These are phyloP conservation scores for Pythium volutum DNA, from an alignment of 352 stramenopile genomes.

Conservation along the genomic window DNA sequence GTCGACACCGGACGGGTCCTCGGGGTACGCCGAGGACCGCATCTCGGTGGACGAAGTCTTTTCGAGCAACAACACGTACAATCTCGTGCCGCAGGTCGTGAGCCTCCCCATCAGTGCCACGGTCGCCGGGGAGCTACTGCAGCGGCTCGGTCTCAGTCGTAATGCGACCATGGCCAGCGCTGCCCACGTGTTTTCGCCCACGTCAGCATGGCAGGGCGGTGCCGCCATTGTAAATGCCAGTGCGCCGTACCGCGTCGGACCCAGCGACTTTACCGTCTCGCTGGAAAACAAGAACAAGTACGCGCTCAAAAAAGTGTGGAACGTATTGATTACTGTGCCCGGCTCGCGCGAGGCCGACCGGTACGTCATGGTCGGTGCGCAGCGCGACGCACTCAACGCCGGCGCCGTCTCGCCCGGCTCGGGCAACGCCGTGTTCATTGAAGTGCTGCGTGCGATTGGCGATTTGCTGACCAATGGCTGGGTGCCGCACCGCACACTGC, in stretches of 20 bases:
- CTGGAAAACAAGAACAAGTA: slow-evolving; percentile 74
- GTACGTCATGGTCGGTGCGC: slow-evolving; percentile 72
- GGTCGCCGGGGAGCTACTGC: slow-evolving; percentile 52
- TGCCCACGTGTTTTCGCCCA: slow-evolving; percentile 38
- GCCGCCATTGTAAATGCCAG: slow-evolving; percentile 22
- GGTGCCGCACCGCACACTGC: slow-evolving; percentile 74
- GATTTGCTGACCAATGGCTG: slow-evolving; percentile 63
- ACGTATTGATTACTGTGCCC: slow-evolving; percentile 70
- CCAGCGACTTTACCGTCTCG: slow-evolving; percentile 28
- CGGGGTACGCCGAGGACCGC: slow-evolving; percentile 47
- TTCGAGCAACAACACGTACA: slow-evolving; percentile 79
- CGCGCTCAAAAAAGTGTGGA: slow-evolving; percentile 68
- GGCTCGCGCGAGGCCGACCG: slow-evolving; percentile 72
- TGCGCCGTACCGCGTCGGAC: slow-evolving; percentile 35
- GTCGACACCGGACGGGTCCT: slow-evolving; percentile 72
- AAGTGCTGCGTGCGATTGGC: slow-evolving; percentile 58
- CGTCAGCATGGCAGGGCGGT: slow-evolving; percentile 31
- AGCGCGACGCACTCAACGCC: slow-evolving; percentile 63
- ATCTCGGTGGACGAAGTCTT: slow-evolving; percentile 78
- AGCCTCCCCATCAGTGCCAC: slow-evolving; percentile 70
- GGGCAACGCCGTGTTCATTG: slow-evolving; percentile 78
- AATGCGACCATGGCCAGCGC: slow-evolving; percentile 30
- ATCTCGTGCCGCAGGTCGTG: slow-evolving; percentile 66
- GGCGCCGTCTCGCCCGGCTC: slow-evolving; percentile 61
- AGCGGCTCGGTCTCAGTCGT: slow-evolving; percentile 18